Evolutionary conservation across 1,139 yeast genomes (phyloP).

Genomic region (Magnusiomyces tetraspermus): DNA sequence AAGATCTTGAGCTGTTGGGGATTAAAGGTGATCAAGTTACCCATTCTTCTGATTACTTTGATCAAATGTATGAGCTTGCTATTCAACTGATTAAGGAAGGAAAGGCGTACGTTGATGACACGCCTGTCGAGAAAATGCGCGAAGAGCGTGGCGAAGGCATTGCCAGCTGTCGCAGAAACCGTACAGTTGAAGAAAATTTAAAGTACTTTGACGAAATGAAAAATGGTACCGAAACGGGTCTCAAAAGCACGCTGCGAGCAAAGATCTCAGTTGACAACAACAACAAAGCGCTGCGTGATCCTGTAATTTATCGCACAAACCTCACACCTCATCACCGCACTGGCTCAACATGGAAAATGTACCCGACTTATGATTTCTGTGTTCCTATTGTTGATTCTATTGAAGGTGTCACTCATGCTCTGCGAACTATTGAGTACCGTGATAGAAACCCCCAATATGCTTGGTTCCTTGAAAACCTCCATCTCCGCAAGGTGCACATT

Average conservation of each 20-base stretch:
- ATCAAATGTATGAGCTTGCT: slow-evolving; percentile 79
- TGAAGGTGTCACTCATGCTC: slow-evolving; percentile 95
- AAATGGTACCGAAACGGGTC: slow-evolving; percentile 83
- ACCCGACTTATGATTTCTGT: slow-evolving; percentile 98
- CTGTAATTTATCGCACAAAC: slow-evolving; percentile 93
- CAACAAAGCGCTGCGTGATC: slow-evolving; percentile 93
- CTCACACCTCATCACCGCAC: slow-evolving; percentile 96
- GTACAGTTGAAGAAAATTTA: slow-evolving; percentile 74
- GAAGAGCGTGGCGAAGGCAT: slow-evolving; percentile 97
- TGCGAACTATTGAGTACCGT: slow-evolving; percentile 95
- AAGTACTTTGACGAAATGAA: slow-evolving; percentile 82
- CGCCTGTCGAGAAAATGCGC: slow-evolving; percentile 89
- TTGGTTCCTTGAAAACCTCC: slow-evolving; percentile 79
- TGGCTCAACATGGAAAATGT: slow-evolving; percentile 82
- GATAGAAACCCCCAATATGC: slow-evolving; percentile 97
- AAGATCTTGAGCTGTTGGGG: slow-evolving; percentile 80
- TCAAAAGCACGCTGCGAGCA: slow-evolving; percentile 86
- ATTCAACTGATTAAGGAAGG: slow-evolving; percentile 84
- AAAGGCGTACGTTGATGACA: slow-evolving; percentile 93
- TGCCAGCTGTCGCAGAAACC: slow-evolving; percentile 66
- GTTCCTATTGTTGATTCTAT: slow-evolving; percentile 89
- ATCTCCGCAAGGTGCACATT: slow-evolving; percentile 80
- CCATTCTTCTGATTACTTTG: slow-evolving; percentile 87
- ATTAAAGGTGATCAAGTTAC: slow-evolving; percentile 82
- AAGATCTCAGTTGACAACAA: slow-evolving; percentile 83